A percentile compares a stretch with the other conserved stretches of the same genome.
These are phyloP conservation scores for Baudoinia panamericana DNA, from an alignment of 495 filamentous ascomycete genomes.

Conservation along the genomic window DNA sequence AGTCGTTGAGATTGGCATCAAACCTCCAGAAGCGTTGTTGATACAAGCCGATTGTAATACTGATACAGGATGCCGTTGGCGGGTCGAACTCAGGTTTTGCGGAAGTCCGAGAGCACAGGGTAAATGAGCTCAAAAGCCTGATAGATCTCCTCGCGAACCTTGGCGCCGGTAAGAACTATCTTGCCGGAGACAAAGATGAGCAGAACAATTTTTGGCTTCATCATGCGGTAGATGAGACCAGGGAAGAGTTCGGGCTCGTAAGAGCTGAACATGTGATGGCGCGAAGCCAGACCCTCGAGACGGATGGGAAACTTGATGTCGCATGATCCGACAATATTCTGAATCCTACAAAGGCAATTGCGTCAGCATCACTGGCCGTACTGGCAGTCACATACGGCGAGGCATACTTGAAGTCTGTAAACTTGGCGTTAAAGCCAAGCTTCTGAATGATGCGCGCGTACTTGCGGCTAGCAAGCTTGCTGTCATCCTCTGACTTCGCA, in stretches of 20 bases:
- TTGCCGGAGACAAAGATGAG: slow-evolving; percentile 98
- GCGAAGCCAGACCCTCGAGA: slow-evolving; percentile 83
- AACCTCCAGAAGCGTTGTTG: slow-evolving; percentile 12
- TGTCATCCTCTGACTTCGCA: slow-evolving; percentile 97
- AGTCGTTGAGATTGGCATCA: slow-evolving; percentile 14
- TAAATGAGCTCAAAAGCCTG: slow-evolving; percentile 99
- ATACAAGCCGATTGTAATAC: slow-evolving; percentile 14
- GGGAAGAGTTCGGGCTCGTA: slow-evolving; percentile 99
- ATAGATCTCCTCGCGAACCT: slow-evolving; percentile 98
- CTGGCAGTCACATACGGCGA: no score
- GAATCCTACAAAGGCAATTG: no score
- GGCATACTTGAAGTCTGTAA: slow-evolving; percentile 99
- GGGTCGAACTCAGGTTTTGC: slow-evolving; percentile 26
- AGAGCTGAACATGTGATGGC: slow-evolving; percentile 98
- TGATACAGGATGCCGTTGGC: slow-evolving; percentile 12
- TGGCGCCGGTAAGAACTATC: slow-evolving; percentile 95
- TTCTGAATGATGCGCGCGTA: slow-evolving; percentile 99
- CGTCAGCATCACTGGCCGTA: no score
- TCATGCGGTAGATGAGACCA: slow-evolving; percentile 99
- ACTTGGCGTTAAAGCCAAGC: slow-evolving; percentile 98
- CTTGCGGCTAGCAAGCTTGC: slow-evolving; percentile 90
- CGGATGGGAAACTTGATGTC: slow-evolving; percentile 99
- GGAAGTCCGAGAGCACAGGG: slow-evolving; percentile 66
- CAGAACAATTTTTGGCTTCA: slow-evolving; percentile 98
- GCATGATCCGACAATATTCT: slow-evolving; percentile 97